Evolutionary conservation across 208 protist genomes (phyloP).

Genomic region (Leishmania tropica): DNA sequence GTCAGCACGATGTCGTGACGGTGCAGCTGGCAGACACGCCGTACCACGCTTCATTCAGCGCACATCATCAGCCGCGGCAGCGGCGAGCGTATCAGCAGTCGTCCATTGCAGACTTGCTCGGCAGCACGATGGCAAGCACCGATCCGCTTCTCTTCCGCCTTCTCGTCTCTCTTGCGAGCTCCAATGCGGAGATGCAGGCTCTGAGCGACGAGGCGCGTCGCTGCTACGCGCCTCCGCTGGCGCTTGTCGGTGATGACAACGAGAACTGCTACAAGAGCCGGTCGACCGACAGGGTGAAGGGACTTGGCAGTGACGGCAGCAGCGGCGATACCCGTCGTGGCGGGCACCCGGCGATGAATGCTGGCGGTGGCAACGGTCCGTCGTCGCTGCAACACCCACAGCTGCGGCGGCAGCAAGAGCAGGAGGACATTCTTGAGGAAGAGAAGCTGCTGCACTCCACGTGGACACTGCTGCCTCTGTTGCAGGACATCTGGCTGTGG

Average conservation of each 20-base stretch:
- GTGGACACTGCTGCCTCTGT: slow-evolving; percentile 59
- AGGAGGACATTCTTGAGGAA: slow-evolving; percentile 36
- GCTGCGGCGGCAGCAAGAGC: neutral
- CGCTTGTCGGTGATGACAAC: slow-evolving; percentile 53
- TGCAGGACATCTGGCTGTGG: slow-evolving; percentile 86
- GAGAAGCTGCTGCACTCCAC: slow-evolving; percentile 73
- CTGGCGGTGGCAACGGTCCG: neutral
- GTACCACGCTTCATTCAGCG: slow-evolving; percentile 3
- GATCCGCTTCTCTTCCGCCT: slow-evolving; percentile 55
- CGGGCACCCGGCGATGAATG: neutral
- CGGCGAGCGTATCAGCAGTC: slow-evolving; percentile 17
- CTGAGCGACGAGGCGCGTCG: slow-evolving; percentile 41
- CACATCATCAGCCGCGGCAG: slow-evolving; percentile 21
- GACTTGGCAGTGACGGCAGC: neutral
- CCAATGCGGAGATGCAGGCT: slow-evolving; percentile 53
- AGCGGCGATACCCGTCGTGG: neutral
- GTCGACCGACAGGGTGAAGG: neutral
- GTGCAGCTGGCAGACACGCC: slow-evolving; percentile 33
- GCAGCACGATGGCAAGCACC: slow-evolving; percentile 16
- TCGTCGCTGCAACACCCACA: neutral
- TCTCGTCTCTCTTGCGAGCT: slow-evolving; percentile 34
- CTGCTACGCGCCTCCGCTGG: slow-evolving; percentile 47
- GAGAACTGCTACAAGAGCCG: slow-evolving; percentile 16
- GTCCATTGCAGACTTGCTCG: slow-evolving; percentile 52
- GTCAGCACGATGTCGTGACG: slow-evolving; percentile 35